Evolutionary conservation across 345 rosid genomes (phyloP).

Genomic region (Populus pruinosa): DNA sequence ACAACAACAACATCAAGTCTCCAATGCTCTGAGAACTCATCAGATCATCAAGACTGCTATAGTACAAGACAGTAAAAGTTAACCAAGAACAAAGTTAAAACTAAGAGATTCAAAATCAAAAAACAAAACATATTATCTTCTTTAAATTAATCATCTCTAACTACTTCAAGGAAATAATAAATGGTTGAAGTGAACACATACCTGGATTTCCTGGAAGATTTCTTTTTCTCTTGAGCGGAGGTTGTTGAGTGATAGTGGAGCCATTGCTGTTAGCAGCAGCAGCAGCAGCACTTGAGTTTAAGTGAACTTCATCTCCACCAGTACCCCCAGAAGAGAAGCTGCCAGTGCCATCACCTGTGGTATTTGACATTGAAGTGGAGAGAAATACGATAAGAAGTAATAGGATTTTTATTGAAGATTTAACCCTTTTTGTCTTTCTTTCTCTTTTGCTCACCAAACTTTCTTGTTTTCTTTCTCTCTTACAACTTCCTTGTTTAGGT

Average conservation of each 20-base stretch:
- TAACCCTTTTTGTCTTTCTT: conserved; percentile 22
- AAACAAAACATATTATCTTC: neutral
- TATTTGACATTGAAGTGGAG: conserved; percentile 36
- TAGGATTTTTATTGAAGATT: neutral
- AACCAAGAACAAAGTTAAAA: neutral
- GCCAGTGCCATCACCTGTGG: conserved; percentile 24
- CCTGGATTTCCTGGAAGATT: conserved; percentile 49
- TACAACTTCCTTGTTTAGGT: conserved; percentile 3
- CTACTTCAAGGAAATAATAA: neutral
- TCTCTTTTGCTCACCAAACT: conserved; percentile 18
- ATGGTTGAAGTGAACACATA: neutral
- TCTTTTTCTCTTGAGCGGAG: conserved; percentile 36
- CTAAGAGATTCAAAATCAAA: neutral
- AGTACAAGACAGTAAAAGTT: neutral
- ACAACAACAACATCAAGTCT: neutral
- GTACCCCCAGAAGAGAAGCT: conserved; percentile 35
- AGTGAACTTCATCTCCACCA: conserved; percentile 22
- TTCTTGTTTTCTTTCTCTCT: conserved; percentile 17
- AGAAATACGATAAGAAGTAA: neutral
- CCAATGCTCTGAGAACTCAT: neutral
- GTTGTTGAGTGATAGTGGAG: conserved; percentile 21
- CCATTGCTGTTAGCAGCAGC: conserved; percentile 18
- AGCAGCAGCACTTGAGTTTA: conserved; percentile 17
- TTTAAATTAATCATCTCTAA: too few species aligned
- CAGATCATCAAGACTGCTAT: neutral